A percentile compares a stretch with the other conserved stretches of the same genome.
phyloP scores from a whole-genome alignment of 148 eudicot species.

The Silene uniflora region DNA sequence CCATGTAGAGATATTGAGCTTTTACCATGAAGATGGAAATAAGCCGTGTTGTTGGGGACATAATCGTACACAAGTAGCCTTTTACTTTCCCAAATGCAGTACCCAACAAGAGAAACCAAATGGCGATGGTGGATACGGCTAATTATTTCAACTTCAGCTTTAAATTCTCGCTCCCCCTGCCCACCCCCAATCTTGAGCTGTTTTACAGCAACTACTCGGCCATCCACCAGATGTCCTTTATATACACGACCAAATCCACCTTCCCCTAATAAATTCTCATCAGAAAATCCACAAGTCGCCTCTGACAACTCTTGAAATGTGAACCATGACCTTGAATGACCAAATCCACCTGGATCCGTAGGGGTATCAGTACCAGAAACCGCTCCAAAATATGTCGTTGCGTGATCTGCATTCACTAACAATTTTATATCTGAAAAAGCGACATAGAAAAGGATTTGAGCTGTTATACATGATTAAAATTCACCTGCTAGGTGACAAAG shows the following conservation, averaged over 20 bases:
- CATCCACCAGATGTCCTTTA: constrained; percentile 54
- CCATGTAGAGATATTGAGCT: constrained; percentile 9
- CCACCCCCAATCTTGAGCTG: constrained; percentile 57
- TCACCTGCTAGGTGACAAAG: too few relatives aligned
- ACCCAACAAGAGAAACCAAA: constrained; percentile 74
- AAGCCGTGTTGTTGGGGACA: constrained; percentile 61
- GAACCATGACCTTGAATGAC: constrained; percentile 54
- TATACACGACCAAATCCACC: constrained; percentile 75
- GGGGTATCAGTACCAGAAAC: constrained; percentile 35
- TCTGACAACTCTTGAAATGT: constrained; percentile 50
- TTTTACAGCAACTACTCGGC: constrained; percentile 62
- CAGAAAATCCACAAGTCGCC: constrained; percentile 59
- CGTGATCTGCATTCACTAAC: constrained; percentile 35
- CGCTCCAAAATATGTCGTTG: constrained; percentile 33
- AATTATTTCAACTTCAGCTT: constrained; percentile 70
- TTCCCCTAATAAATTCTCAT: constrained; percentile 57
- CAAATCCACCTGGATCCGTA: constrained; percentile 40
- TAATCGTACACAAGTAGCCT: constrained; percentile 75
- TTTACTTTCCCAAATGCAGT: constrained; percentile 51
- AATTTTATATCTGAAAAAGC: constrained; percentile 35
- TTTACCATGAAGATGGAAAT: constrained; percentile 75
- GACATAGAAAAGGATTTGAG: neutral
- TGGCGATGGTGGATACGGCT: constrained; percentile 69
- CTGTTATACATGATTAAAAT: too few relatives aligned
- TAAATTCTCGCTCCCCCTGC: constrained; percentile 69